Percentiles rank a stretch among this genome's conserved stretches.
phyloP scores from a whole-genome alignment of 2,329 filamentous ascomycete genomes.

The Epichloe gansuensis region DNA sequence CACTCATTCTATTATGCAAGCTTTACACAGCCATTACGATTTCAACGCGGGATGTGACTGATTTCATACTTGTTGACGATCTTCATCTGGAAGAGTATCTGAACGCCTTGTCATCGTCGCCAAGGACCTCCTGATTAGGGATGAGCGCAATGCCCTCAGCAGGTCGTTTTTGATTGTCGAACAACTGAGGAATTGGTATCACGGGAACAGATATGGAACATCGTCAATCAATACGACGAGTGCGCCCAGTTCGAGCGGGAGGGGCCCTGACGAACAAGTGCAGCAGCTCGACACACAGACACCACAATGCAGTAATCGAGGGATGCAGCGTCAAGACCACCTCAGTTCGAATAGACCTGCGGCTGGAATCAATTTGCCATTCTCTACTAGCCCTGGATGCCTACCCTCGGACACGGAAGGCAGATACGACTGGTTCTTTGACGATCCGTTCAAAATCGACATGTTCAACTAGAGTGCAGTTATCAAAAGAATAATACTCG shows the following conservation, averaged over 20 bases:
- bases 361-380: background rate
- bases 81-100: conserved; percentile 1
- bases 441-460: background rate
- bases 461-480: background rate
- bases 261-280: background rate
- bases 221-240: background rate
- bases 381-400: background rate
- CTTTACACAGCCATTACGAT: background rate
- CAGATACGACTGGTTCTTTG: background rate
- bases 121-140: background rate
- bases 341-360: too few species aligned
- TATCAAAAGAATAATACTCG: too few species aligned
- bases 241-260: background rate
- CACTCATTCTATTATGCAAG: conserved; percentile 3
- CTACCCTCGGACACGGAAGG: background rate
- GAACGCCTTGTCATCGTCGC: background rate
- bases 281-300: background rate
- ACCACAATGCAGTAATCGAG: background rate
- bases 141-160: background rate
- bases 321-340: background rate
- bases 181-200: conserved; percentile 3
- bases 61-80: background rate
- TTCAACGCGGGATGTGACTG: background rate
- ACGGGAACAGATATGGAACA: background rate
- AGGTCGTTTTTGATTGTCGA: conserved; percentile 1